phyloP scores from a whole-genome alignment of 1,284 basidiomycete species.

The Sphagnurus paluster region DNA sequence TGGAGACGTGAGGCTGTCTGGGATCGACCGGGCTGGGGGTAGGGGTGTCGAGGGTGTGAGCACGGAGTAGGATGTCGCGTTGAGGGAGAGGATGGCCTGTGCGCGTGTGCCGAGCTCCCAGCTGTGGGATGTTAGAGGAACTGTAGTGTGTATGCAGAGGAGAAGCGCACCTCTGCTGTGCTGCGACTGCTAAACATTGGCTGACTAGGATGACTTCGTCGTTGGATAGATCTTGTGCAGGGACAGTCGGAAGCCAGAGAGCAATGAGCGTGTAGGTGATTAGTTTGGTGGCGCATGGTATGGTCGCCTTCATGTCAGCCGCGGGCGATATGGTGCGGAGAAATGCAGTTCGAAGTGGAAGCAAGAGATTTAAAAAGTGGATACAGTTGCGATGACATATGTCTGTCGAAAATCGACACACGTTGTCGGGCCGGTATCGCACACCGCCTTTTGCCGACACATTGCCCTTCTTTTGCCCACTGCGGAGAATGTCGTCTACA shows the following conservation, averaged over 20 bases:
- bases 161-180: conserved; percentile 45
- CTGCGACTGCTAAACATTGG: conserved; percentile 44
- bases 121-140: conserved; percentile 33
- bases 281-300: not conserved
- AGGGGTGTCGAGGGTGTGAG: conserved; percentile 42
- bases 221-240: conserved; percentile 27
- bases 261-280: conserved; percentile 1
- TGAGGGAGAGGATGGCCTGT: conserved; percentile 70
- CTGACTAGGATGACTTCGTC: conserved; percentile 30
- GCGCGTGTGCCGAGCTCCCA: conserved; percentile 85
- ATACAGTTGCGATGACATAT: too few species aligned
- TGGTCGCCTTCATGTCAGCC: conserved; percentile 3
- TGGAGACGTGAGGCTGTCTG: conserved; percentile 33
- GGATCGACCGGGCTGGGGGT: conserved; percentile 41
- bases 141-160: not conserved
- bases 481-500: too few species aligned
- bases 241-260: not conserved
- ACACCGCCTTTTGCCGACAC: too few species aligned
- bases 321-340: not conserved
- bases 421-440: too few species aligned
- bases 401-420: too few species aligned
- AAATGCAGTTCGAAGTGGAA: too few species aligned
- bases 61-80: conserved; percentile 64
- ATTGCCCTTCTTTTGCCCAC: too few species aligned
- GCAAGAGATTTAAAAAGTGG: too few species aligned